A percentile compares a stretch with the other conserved stretches of the same genome.
phyloP scores from a whole-genome alignment of 78 protist genomes.

The Chrysochromulina parva region DNA sequence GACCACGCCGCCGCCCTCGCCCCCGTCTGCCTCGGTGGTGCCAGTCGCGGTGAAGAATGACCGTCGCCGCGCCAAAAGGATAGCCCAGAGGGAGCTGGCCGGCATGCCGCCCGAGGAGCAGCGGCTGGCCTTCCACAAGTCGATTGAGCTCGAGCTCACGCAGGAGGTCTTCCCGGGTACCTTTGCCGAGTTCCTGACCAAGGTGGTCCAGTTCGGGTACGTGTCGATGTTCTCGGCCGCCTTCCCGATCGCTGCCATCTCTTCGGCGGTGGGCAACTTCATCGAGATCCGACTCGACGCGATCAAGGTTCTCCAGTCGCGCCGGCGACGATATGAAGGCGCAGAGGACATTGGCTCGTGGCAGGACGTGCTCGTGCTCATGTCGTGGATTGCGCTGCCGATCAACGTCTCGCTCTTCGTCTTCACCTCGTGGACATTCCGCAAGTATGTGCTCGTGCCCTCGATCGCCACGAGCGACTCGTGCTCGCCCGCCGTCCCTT shows the following conservation, averaged over 20 bases:
- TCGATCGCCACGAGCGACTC: no score
- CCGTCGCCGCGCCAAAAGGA: not conserved
- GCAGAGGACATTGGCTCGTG: not conserved
- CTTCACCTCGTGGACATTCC: not conserved
- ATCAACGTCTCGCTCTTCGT: not conserved
- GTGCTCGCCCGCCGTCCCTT: no score
- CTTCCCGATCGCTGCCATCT: not conserved
- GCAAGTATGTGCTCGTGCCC: not conserved
- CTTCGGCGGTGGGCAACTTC: not conserved
- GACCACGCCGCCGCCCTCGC: not conserved
- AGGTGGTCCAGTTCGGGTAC: not conserved
- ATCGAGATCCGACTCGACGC: constrained; percentile 17
- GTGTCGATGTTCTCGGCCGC: not conserved
- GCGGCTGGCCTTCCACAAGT: not conserved
- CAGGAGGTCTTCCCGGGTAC: not conserved
- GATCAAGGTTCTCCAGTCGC: not conserved
- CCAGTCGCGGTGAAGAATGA: not conserved
- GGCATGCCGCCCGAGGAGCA: not conserved
- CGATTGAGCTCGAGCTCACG: not conserved
- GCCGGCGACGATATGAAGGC: not conserved
- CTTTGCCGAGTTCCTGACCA: not conserved
- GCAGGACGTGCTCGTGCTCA: not conserved
- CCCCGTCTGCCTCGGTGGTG: not conserved
- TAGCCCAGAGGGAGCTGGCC: not conserved
- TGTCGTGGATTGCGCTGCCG: not conserved